Evolutionary conservation across 768 basidiomycete genomes (phyloP).

Genomic region (Trametes maxima): DNA sequence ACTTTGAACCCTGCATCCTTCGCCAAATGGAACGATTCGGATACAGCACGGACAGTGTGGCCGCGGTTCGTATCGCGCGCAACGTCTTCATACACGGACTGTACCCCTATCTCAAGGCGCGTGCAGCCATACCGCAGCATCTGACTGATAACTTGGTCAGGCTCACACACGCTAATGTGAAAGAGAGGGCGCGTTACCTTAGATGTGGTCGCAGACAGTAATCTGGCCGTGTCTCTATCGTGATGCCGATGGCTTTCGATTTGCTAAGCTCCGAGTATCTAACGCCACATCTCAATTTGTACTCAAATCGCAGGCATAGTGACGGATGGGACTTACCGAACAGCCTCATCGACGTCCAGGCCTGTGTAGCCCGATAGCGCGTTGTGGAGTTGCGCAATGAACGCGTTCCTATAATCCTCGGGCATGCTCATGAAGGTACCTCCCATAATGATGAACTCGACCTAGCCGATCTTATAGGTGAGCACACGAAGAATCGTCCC

Average conservation of each 20-base stretch:
- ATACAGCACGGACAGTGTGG: conserved; percentile 96
- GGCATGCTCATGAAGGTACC: conserved; percentile 99
- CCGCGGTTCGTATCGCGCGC: conserved; percentile 98
- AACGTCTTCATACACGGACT: conserved; percentile 99
- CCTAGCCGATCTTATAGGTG: conserved; percentile 43
- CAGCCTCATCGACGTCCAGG: conserved; percentile 92
- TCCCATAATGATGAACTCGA: conserved; percentile 95
- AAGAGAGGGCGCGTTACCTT: conserved; percentile 50
- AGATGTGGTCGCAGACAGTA: conserved; percentile 97
- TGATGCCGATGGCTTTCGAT: conserved; percentile 98
- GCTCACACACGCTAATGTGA: not conserved
- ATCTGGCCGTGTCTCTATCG: conserved; percentile 97
- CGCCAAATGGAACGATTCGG: conserved; percentile 95
- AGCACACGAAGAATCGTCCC: not conserved
- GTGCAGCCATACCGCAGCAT: conserved; percentile 99
- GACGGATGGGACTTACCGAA: conserved; percentile 51
- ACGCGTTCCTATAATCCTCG: conserved; percentile 91
- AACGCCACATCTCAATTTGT: conserved; percentile 4
- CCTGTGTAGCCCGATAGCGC: conserved; percentile 95
- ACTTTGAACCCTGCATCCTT: conserved; percentile 99
- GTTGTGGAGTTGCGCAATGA: conserved; percentile 95
- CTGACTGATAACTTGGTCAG: conserved; percentile 54
- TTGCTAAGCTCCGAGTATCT: conserved; percentile 97
- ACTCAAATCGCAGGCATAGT: not conserved
- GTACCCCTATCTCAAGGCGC: conserved; percentile 96